Base-by-base conservation (phyloP, 208 protist species). In the Leishmania mexicana region DNA sequence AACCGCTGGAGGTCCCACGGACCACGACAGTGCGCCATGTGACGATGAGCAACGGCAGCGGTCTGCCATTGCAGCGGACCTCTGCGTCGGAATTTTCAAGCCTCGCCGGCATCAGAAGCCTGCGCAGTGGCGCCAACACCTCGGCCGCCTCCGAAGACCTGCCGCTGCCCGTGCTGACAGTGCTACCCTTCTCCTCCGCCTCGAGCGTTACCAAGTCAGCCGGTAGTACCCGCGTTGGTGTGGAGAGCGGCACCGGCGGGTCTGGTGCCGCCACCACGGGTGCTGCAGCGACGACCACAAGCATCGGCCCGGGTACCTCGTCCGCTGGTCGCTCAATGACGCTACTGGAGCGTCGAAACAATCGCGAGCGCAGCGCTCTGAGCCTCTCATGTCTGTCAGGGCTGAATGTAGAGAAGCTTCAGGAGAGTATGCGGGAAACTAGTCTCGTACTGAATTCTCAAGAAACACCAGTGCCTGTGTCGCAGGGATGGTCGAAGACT, bases 401-500 rank as follows among this genome's bases (percentile, higher is more conserved):
- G 42, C 85, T 96, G 28, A 94, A 87, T 81, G 87, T 93, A 75
- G 92, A 96, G 72, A 91, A 85, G 38, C 87, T 97, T 57, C 86
- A 90, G 73, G 91, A 92, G 13, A 86, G 83, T 47, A 80, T 78
- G 67, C 90, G 84, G 47, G 87, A 92, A 42, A 83, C 58, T n/a
- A 78, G 74, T 65, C 40, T 76, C 1, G n/a, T 57, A 1, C 15
- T 58, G 24, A 49, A 85, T 21, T 31, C 58, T 24, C 67, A 78
- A 42, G 74, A 87, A 45, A 58, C 75, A 19, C 71, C 83, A n/a
- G 38, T 42, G 2, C 75, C 86, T 28, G 70, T 81, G 7, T 83
- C 91, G 71, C 88, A 89, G n/a, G 91, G 94, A 17, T 95, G 94
- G 94, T 95, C 89, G 19, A 89, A 83, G 71, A 94, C 84, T 45